Conservation (phyloP, 1,284 basidiomycete genomes). For the Puccinia hordei region DNA sequence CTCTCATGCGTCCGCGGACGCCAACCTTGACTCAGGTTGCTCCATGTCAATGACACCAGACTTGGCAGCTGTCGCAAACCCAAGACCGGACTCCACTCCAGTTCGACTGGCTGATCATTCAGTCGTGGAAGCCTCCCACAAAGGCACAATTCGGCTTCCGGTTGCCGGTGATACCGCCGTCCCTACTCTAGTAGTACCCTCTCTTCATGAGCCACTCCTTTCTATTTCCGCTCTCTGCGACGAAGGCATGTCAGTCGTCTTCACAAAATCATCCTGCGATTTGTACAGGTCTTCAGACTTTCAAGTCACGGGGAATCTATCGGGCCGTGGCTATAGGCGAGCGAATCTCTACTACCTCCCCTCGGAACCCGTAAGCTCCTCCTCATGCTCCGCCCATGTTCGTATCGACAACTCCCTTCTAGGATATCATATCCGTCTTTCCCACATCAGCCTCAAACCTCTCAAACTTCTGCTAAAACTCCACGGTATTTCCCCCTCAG, state of each 20-base stretch:
- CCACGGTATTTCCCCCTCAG: background rate
- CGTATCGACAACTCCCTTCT: background rate
- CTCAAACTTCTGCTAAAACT: background rate
- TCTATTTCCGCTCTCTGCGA: slow-evolving; percentile 4
- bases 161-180: background rate
- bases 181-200: background rate
- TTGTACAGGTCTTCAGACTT: background rate
- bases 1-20: too few relatives aligned
- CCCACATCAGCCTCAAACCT: background rate
- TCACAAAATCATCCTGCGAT: background rate
- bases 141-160: background rate
- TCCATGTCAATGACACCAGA: too few relatives aligned
- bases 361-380: background rate
- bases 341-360: background rate
- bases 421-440: background rate
- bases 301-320: background rate
- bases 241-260: background rate
- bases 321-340: background rate
- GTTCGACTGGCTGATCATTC: background rate
- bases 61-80: too few relatives aligned
- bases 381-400: too few relatives aligned
- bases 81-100: background rate
- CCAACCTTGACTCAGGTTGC: too few relatives aligned
- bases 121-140: background rate
- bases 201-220: slow-evolving; percentile 1